These are phyloP conservation scores for Phytophthora hybrid DNA, from an alignment of 352 stramenopile genomes.

Conservation along the genomic window DNA sequence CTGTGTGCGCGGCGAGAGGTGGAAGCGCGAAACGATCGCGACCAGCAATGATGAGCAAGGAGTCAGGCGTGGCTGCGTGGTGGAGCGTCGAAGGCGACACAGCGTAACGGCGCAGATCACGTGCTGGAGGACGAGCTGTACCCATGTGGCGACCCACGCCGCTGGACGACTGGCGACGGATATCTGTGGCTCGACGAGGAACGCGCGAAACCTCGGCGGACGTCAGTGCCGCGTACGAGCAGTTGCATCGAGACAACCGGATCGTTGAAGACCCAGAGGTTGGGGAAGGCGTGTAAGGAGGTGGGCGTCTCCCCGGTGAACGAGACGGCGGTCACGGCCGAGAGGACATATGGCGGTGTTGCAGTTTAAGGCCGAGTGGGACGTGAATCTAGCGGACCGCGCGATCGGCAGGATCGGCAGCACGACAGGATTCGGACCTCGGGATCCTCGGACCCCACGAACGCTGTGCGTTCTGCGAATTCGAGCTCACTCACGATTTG, in stretches of 20 bases:
- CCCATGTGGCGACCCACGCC: background rate
- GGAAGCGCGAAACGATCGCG: background rate
- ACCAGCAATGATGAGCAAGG: background rate
- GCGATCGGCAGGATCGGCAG: background rate
- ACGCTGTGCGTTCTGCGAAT: too few relatives aligned
- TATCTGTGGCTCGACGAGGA: background rate
- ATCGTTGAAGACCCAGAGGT: constrained; percentile 8
- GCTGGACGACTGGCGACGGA: background rate
- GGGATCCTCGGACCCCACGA: too few relatives aligned
- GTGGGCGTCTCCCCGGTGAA: background rate
- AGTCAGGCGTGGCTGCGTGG: background rate
- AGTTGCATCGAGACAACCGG: background rate
- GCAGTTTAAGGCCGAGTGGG: background rate
- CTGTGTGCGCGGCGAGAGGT: background rate
- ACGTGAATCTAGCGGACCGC: background rate
- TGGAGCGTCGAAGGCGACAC: background rate
- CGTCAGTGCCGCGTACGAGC: background rate
- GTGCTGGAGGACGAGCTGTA: background rate
- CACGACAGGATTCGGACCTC: background rate
- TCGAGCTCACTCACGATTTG: background rate
- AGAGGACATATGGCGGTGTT: background rate
- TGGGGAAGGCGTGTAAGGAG: constrained; percentile 17
- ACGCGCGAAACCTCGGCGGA: background rate
- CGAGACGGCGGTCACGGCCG: background rate
- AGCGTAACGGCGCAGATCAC: background rate